Evolutionary conservation across 1,284 basidiomycete species (phyloP).

Genomic region (Papiliotrema laurentii): DNA sequence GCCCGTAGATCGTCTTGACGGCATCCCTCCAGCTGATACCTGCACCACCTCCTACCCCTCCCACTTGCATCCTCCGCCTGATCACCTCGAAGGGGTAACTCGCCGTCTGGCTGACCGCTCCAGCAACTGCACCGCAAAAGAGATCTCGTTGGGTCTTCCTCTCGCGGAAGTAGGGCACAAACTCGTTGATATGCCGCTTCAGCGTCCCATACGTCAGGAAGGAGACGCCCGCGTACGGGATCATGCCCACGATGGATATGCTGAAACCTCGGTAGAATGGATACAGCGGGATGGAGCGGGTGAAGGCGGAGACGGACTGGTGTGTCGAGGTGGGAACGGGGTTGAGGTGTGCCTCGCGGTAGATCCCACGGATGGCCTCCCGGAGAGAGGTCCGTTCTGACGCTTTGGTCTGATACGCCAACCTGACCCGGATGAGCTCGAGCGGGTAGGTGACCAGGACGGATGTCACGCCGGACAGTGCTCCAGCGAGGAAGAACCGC

Average conservation of each 20-base stretch:
- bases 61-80: conserved; percentile 91
- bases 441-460: conserved; percentile 92
- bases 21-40: conserved; percentile 72
- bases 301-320: conserved; percentile 43
- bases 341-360: conserved; percentile 56
- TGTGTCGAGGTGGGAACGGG: conserved; percentile 29
- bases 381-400: conserved; percentile 58
- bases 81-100: conserved; percentile 97
- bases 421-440: conserved; percentile 88
- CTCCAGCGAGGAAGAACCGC: conserved; percentile 83
- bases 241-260: conserved; percentile 84
- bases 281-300: conserved; percentile 43
- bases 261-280: conserved; percentile 88
- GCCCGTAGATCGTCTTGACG: conserved; percentile 61
- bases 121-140: conserved; percentile 82
- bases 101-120: conserved; percentile 79
- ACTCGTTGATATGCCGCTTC: conserved; percentile 57
- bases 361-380: conserved; percentile 62
- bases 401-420: conserved; percentile 78
- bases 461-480: conserved; percentile 83
- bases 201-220: conserved; percentile 90
- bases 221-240: conserved; percentile 94
- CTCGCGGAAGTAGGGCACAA: conserved; percentile 44
- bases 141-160: conserved; percentile 55
- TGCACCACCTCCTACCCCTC: conserved; percentile 61